Conservation (phyloP, 2,329 filamentous ascomycete genomes). For the Ascochyta koolunga region DNA sequence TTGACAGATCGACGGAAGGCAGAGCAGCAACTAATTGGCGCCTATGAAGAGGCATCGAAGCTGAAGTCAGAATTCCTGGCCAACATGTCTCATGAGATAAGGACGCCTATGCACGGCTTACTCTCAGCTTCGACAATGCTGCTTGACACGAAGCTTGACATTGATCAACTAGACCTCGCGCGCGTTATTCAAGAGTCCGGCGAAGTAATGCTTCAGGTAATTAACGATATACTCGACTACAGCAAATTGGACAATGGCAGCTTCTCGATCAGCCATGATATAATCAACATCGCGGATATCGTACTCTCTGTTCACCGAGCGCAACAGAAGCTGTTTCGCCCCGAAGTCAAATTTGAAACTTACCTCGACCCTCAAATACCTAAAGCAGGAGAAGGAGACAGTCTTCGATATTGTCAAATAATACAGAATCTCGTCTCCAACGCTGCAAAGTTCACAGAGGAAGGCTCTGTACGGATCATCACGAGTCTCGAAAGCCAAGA, state of each 20-base stretch:
- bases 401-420: slow-evolving; percentile 66
- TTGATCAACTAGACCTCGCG: slow-evolving; percentile 62
- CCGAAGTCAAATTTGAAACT: slow-evolving; percentile 55
- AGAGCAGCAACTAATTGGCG: slow-evolving; percentile 61
- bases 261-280: slow-evolving; percentile 62
- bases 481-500: slow-evolving; percentile 52
- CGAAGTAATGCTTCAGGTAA: slow-evolving; percentile 63
- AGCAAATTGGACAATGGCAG: slow-evolving; percentile 67
- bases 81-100: slow-evolving; percentile 69
- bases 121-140: slow-evolving; percentile 64
- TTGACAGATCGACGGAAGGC: slow-evolving; percentile 62
- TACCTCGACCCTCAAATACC: slow-evolving; percentile 57
- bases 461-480: slow-evolving; percentile 58
- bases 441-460: slow-evolving; percentile 66
- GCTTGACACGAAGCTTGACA: slow-evolving; percentile 59
- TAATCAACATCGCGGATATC: slow-evolving; percentile 56
- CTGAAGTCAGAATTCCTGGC: slow-evolving; percentile 67
- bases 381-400: slow-evolving; percentile 60
- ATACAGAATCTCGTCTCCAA: slow-evolving; percentile 68
- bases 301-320: slow-evolving; percentile 59
- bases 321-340: slow-evolving; percentile 55
- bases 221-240: slow-evolving; percentile 72
- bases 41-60: slow-evolving; percentile 67
- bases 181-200: slow-evolving; percentile 66
- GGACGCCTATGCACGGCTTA: slow-evolving; percentile 69